Conservation (phyloP, 768 basidiomycete species). For the Termitomyces sp. region DNA sequence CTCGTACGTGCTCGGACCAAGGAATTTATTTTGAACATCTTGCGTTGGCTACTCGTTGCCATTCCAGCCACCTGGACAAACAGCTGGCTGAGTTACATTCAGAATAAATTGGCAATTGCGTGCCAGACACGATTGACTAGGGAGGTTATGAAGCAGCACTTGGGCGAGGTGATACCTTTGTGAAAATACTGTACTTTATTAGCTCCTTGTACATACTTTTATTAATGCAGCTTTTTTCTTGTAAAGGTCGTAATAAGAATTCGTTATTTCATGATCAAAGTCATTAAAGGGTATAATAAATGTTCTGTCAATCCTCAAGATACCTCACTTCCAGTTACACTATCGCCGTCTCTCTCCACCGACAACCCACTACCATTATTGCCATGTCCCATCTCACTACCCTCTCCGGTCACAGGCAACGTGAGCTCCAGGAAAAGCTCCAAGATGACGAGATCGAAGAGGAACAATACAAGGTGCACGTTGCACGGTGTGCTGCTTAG, state of each 20-base stretch:
- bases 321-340: background rate
- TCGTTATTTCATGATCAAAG: background rate
- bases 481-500: conserved; percentile 70
- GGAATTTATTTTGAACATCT: conserved; percentile 81
- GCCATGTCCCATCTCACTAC: background rate
- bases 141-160: conserved; percentile 80
- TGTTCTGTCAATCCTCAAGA: background rate
- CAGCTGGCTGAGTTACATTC: conserved; percentile 89
- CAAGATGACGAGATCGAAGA: conserved; percentile 73
- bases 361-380: background rate
- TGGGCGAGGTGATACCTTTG: conserved; percentile 50
- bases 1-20: conserved; percentile 83
- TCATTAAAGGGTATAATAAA: background rate
- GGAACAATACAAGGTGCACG: conserved; percentile 67
- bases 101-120: conserved; percentile 89
- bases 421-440: conserved; percentile 78
- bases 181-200: background rate
- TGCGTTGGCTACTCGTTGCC: conserved; percentile 88
- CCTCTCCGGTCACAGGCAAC: conserved; percentile 5
- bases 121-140: conserved; percentile 85
- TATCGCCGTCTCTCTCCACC: background rate
- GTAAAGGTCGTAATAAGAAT: background rate
- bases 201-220: background rate
- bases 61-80: conserved; percentile 93
- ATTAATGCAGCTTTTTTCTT: background rate